phyloP scores from a whole-genome alignment of 2,329 filamentous ascomycete genomes.

The Arthroderma sp. region DNA sequence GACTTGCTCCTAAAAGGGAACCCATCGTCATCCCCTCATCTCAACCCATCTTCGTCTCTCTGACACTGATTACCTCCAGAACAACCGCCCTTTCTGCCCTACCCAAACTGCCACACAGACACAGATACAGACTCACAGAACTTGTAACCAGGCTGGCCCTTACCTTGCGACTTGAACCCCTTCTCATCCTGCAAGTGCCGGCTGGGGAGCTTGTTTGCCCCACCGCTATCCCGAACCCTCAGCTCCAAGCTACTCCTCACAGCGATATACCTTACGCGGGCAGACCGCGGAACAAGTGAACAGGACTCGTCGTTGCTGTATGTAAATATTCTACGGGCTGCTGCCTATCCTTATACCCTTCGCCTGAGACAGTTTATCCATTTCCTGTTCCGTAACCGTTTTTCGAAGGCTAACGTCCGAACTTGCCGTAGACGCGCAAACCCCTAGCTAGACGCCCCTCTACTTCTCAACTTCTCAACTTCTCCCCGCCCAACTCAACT shows the following conservation, averaged over 20 bases:
- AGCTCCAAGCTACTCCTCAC: neutral
- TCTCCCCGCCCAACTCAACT: neutral
- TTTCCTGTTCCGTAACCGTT: neutral
- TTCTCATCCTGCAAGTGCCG: neutral
- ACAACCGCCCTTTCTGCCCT: neutral
- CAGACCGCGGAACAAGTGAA: neutral
- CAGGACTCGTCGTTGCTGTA: neutral
- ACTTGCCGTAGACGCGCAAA: neutral
- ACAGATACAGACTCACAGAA: neutral
- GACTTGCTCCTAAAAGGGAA: neutral
- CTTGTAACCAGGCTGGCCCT: neutral
- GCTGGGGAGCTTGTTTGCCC: constrained; percentile 3
- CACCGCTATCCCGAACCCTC: neutral
- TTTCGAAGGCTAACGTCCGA: neutral
- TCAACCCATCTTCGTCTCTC: neutral
- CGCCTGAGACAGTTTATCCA: neutral
- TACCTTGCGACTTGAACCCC: neutral
- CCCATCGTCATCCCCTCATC: neutral
- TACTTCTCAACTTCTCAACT: too few relatives aligned
- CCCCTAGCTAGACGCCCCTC: neutral
- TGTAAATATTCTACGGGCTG: neutral
- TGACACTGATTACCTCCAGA: too few relatives aligned
- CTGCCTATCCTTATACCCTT: neutral
- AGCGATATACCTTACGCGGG: neutral
- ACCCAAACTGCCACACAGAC: neutral